These are phyloP conservation scores for Colletotrichum godetiae DNA, from an alignment of 2,329 filamentous ascomycete genomes.

Conservation along the genomic window DNA sequence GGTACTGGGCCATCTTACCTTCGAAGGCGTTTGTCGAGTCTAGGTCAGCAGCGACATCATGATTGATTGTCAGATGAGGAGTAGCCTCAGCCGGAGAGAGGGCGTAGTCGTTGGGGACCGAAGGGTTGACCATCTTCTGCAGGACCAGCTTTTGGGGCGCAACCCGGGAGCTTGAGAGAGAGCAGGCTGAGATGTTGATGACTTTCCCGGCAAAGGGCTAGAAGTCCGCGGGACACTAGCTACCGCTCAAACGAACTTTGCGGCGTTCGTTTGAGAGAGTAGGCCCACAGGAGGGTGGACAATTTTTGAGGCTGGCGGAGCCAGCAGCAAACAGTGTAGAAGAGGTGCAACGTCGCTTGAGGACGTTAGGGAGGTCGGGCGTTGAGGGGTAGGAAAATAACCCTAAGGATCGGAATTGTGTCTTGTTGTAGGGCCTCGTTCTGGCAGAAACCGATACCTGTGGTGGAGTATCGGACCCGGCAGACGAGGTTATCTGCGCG, in stretches of 20 bases:
- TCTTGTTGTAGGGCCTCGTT: slow-evolving; percentile 70
- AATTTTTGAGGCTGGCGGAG: slow-evolving; percentile 81
- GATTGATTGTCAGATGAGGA: slow-evolving; percentile 95
- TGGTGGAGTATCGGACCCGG: slow-evolving; percentile 85
- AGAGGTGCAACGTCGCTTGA: slow-evolving; percentile 69
- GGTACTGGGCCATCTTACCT: slow-evolving; percentile 61
- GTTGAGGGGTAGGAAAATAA: slow-evolving; percentile 84
- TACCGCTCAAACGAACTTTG: slow-evolving; percentile 97
- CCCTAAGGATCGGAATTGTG: slow-evolving; percentile 90
- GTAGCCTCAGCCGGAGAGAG: slow-evolving; percentile 85
- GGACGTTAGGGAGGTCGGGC: slow-evolving; percentile 93
- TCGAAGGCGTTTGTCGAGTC: slow-evolving; percentile 98
- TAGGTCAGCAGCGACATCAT: slow-evolving; percentile 90
- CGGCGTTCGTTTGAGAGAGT: slow-evolving; percentile 95
- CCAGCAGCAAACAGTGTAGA: slow-evolving; percentile 74
- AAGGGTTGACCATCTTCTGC: slow-evolving; percentile 79
- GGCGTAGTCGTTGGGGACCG: slow-evolving; percentile 83
- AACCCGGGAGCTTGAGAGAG: slow-evolving; percentile 39
- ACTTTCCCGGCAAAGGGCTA: slow-evolving; percentile 41
- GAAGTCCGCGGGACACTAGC: slow-evolving; percentile 91
- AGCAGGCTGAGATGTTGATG: slow-evolving; percentile 19
- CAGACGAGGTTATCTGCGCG: slow-evolving; percentile 74
- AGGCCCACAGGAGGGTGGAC: slow-evolving; percentile 85
- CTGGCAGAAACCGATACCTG: slow-evolving; percentile 86
- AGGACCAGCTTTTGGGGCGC: slow-evolving; percentile 28